Conservation (phyloP, 176 grass and related monocot genomes). For the Leersia perrieri region DNA sequence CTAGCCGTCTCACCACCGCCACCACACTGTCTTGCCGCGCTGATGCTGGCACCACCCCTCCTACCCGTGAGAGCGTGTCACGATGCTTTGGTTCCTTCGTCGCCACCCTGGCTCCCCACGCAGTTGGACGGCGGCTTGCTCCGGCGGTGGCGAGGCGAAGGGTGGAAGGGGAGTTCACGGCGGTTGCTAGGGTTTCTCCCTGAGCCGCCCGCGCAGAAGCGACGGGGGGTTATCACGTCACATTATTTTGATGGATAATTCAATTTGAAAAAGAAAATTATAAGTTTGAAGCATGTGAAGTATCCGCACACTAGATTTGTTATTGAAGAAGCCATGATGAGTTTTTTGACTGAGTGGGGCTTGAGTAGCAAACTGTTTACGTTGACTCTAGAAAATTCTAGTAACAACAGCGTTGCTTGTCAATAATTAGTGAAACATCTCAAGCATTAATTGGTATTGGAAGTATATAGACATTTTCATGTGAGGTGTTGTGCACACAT, state of each 20-base stretch:
- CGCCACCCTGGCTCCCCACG: too few relatives aligned
- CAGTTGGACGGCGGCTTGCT: too few relatives aligned
- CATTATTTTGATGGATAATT: not conserved
- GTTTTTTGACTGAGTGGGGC: not conserved
- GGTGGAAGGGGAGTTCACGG: too few relatives aligned
- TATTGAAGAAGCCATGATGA: not conserved
- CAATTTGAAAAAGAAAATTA: too few relatives aligned
- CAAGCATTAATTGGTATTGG: not conserved
- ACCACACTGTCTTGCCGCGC: too few relatives aligned
- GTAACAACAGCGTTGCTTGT: not conserved
- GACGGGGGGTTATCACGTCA: not conserved
- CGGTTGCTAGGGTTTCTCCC: too few relatives aligned
- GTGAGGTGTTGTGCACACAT: not conserved
- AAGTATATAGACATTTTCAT: not conserved
- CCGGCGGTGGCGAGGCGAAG: too few relatives aligned
- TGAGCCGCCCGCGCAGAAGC: too few relatives aligned
- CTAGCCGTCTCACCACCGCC: too few relatives aligned
- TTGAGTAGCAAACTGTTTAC: not conserved
- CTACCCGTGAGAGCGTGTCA: too few relatives aligned
- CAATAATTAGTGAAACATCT: not conserved
- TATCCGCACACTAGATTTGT: not conserved
- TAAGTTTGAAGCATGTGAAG: not conserved
- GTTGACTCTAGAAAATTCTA: not conserved
- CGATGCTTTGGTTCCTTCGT: too few relatives aligned
- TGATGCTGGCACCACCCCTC: too few relatives aligned